phyloP scores from a whole-genome alignment of 2,329 filamentous ascomycete species.

The Colletotrichum trifolii region DNA sequence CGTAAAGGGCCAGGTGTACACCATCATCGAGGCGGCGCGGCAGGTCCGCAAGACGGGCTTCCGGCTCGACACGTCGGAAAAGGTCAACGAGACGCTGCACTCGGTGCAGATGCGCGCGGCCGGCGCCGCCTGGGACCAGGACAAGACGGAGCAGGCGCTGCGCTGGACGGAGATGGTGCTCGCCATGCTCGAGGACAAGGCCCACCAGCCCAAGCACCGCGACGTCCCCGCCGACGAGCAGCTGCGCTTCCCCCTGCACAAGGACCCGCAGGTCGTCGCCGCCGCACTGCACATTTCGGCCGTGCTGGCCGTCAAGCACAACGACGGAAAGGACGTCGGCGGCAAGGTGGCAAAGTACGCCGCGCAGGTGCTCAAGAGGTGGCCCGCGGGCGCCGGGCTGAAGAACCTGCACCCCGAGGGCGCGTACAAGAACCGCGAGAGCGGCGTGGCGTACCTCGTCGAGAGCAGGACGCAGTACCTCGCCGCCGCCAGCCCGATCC shows the following conservation, averaged over 20 bases:
- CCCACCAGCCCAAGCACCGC: slow-evolving; percentile 45
- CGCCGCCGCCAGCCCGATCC: slow-evolving; percentile 43
- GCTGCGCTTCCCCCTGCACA: slow-evolving; percentile 43
- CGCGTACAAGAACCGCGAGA: slow-evolving; percentile 40
- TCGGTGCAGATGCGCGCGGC: slow-evolving; percentile 56
- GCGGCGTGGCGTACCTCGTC: slow-evolving; percentile 44
- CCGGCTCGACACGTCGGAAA: slow-evolving; percentile 53
- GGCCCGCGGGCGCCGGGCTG: slow-evolving; percentile 53
- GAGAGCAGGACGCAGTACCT: slow-evolving; percentile 49
- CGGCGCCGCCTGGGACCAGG: slow-evolving; percentile 47
- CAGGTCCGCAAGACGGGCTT: slow-evolving; percentile 58
- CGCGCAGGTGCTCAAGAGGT: slow-evolving; percentile 49
- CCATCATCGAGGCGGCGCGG: slow-evolving; percentile 63
- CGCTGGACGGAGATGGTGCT: slow-evolving; percentile 59
- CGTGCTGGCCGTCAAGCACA: slow-evolving; percentile 48
- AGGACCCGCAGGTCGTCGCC: slow-evolving; percentile 56
- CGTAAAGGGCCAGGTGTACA: slow-evolving; percentile 52
- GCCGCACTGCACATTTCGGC: slow-evolving; percentile 57
- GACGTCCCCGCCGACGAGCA: not conserved
- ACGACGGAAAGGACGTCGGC: slow-evolving; percentile 44
- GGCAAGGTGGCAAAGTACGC: slow-evolving; percentile 52
- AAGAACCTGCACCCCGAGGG: slow-evolving; percentile 49
- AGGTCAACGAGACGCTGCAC: slow-evolving; percentile 52
- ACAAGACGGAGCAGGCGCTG: slow-evolving; percentile 54
- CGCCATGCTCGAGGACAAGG: slow-evolving; percentile 59